A percentile compares a stretch with the other conserved stretches of the same genome.
Conservation (phyloP, 2,329 filamentous ascomycete genomes). For the Dichotomopilus funicola region DNA sequence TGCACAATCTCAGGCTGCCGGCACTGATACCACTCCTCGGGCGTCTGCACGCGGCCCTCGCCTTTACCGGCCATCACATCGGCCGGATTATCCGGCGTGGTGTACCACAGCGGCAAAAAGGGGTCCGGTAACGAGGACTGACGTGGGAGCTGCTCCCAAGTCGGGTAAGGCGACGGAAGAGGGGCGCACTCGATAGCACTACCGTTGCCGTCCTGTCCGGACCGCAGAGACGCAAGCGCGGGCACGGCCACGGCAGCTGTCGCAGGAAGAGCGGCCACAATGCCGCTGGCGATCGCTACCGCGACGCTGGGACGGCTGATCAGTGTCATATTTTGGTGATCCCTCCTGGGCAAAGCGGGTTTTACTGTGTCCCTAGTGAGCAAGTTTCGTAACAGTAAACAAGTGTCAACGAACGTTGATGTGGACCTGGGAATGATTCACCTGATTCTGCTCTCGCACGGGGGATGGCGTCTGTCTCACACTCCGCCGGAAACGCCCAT, state of each 20-base stretch:
- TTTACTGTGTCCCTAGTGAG: no score
- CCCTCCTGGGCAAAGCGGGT: not conserved
- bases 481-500: no score
- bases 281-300: constrained; percentile 1
- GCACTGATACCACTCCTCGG: constrained; percentile 43
- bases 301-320: not conserved
- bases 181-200: constrained; percentile 21
- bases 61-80: constrained; percentile 35
- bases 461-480: not conserved
- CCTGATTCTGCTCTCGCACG: not conserved
- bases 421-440: no score
- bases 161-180: constrained; percentile 29
- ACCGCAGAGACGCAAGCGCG: not conserved
- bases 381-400: no score
- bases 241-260: not conserved
- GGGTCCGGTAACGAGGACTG: constrained; percentile 39
- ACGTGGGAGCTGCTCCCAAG: constrained; percentile 31
- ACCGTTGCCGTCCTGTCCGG: constrained; percentile 7
- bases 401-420: no score
- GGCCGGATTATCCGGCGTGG: constrained; percentile 31
- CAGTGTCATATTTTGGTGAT: not conserved
- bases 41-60: constrained; percentile 36
- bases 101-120: constrained; percentile 36
- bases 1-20: constrained; percentile 44
- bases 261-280: no score